Percentiles rank a stretch among this genome's conserved stretches.
Evolutionary conservation across 2,329 filamentous ascomycete species (phyloP).

Genomic region (Colletotrichum sp.): DNA sequence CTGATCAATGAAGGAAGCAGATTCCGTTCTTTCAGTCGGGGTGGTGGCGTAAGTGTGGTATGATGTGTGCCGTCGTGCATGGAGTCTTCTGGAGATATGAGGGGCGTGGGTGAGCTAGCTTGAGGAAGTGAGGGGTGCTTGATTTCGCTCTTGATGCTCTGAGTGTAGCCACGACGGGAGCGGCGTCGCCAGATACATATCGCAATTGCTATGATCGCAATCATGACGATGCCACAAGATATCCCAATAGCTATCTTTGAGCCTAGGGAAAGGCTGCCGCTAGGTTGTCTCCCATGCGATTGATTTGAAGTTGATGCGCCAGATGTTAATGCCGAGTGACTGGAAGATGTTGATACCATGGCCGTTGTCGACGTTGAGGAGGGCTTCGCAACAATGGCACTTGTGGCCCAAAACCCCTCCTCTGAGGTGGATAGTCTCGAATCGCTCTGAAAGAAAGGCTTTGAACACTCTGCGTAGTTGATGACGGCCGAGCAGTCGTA

Average conservation of each 20-base stretch:
- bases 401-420: neutral
- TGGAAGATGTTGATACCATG: neutral
- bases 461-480: neutral
- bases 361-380: neutral
- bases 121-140: slow-evolving; percentile 24
- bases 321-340: neutral
- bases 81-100: slow-evolving; percentile 43
- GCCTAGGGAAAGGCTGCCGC: slow-evolving; percentile 36
- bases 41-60: slow-evolving; percentile 47
- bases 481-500: slow-evolving; percentile 30
- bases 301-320: neutral
- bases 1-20: slow-evolving; percentile 38
- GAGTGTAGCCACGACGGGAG: slow-evolving; percentile 23
- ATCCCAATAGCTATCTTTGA: slow-evolving; percentile 52
- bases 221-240: slow-evolving; percentile 42
- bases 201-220: slow-evolving; percentile 40
- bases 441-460: neutral
- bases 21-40: slow-evolving; percentile 51
- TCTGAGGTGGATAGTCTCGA: neutral
- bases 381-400: neutral
- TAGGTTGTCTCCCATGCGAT: neutral
- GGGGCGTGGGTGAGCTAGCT: slow-evolving; percentile 43
- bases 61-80: slow-evolving; percentile 23
- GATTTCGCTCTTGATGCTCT: slow-evolving; percentile 21
- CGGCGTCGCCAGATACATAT: slow-evolving; percentile 42